phyloP scores from a whole-genome alignment of 306 rosid species.

The Ziziphus jujuba region DNA sequence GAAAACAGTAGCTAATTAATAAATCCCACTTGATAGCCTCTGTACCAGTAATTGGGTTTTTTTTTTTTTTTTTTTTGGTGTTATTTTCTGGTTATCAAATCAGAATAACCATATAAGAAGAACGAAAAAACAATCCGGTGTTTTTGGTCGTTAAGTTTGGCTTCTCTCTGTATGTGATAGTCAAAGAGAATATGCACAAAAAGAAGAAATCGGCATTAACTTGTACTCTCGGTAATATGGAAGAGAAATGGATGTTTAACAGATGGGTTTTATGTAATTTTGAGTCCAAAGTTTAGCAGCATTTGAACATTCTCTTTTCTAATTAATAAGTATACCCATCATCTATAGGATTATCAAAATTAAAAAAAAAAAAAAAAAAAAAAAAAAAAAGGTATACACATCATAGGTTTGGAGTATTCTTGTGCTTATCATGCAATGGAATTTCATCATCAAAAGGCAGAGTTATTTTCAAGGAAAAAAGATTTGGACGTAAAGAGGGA shows the following conservation, averaged over 20 bases:
- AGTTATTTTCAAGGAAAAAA: constrained; percentile 12
- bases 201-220: constrained; percentile 43
- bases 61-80: background rate
- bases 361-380: no score
- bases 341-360: no score
- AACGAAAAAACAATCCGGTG: constrained; percentile 7
- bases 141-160: constrained; percentile 15
- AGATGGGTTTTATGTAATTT: constrained; percentile 16
- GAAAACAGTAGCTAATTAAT: constrained; percentile 31
- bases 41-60: constrained; percentile 16
- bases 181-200: constrained; percentile 10
- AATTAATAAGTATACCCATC: no score
- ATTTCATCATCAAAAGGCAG: constrained; percentile 1
- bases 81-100: constrained; percentile 19
- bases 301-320: no score
- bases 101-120: constrained; percentile 38
- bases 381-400: no score
- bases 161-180: constrained; percentile 25
- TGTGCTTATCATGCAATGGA: constrained; percentile 1
- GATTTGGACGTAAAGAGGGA: background rate
- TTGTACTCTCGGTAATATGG: constrained; percentile 18
- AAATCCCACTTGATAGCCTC: background rate
- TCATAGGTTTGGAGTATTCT: background rate
- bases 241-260: constrained; percentile 24
- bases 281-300: no score